Percentiles rank a stretch among this genome's conserved stretches.
phyloP scores from a whole-genome alignment of 1,139 yeast genomes.

The Candida tropicalis region DNA sequence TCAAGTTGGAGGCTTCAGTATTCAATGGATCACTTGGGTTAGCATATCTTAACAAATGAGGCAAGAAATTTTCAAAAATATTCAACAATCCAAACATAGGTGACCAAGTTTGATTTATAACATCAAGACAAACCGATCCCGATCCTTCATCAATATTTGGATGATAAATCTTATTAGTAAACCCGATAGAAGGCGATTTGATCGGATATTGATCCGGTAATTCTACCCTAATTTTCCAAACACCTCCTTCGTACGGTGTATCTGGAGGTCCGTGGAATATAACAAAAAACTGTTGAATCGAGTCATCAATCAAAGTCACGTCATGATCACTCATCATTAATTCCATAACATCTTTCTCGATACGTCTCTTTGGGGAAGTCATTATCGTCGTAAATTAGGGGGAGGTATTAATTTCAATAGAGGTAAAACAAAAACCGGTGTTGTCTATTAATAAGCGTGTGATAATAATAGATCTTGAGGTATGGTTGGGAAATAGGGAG shows the following conservation, averaged over 20 bases:
- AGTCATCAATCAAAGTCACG: conserved; percentile 81
- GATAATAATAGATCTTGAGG: no score
- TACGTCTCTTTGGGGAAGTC: conserved; percentile 84
- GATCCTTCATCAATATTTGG: conserved; percentile 91
- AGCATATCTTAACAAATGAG: conserved; percentile 89
- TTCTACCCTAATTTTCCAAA: conserved; percentile 91
- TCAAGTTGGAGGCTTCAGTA: conserved; percentile 84
- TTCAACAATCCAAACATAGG: conserved; percentile 94
- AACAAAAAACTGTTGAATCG: conserved; percentile 88
- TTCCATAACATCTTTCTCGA: conserved; percentile 96
- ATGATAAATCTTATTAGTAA: conserved; percentile 87
- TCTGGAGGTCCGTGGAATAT: conserved; percentile 87
- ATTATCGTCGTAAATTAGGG: conserved; percentile 23
- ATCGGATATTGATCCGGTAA: conserved; percentile 95
- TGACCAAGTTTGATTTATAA: conserved; percentile 97
- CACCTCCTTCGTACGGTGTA: conserved; percentile 87
- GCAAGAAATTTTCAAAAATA: conserved; percentile 90
- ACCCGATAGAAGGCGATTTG: conserved; percentile 95
- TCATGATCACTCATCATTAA: conserved; percentile 95
- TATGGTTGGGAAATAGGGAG: no score
- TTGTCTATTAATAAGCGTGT: no score
- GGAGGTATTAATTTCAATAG: not conserved
- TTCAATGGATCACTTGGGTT: conserved; percentile 94
- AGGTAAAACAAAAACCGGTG: no score
- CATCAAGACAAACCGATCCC: conserved; percentile 95